phyloP scores from a whole-genome alignment of 768 basidiomycete species.

The Lactarius evosmus region DNA sequence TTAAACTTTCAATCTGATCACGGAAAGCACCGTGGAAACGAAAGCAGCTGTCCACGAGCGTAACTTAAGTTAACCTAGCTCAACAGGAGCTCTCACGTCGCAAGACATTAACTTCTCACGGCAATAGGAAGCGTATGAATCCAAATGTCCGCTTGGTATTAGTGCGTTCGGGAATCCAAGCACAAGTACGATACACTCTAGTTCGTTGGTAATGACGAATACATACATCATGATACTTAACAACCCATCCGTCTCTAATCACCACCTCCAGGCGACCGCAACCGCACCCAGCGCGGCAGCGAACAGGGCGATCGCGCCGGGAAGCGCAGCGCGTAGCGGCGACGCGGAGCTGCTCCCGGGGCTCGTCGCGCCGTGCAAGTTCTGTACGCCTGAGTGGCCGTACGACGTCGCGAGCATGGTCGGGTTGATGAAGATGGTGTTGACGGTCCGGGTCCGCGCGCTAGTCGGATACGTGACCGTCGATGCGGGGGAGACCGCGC shows the following conservation, averaged over 20 bases:
- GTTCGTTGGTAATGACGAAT: too few relatives aligned
- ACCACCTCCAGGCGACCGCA: neutral
- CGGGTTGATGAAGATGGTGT: slow-evolving; percentile 55
- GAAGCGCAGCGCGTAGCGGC: neutral
- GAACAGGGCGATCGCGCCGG: neutral
- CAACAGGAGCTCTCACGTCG: too few relatives aligned
- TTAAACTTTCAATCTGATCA: too few relatives aligned
- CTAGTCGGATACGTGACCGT: slow-evolving; percentile 53
- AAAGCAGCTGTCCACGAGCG: too few relatives aligned
- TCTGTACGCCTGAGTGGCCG: slow-evolving; percentile 42
- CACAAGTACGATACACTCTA: too few relatives aligned
- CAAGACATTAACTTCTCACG: too few relatives aligned
- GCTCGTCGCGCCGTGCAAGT: slow-evolving; percentile 39
- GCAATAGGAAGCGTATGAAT: too few relatives aligned
- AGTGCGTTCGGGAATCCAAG: too few relatives aligned
- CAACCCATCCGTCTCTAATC: neutral
- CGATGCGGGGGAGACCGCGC: slow-evolving; percentile 35
- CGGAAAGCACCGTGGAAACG: too few relatives aligned
- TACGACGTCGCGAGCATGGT: slow-evolving; percentile 60
- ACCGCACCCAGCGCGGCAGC: slow-evolving; percentile 8
- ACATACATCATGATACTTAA: too few relatives aligned
- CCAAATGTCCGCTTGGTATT: too few relatives aligned
- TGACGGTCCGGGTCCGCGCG: slow-evolving; percentile 47
- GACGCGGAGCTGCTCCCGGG: neutral
- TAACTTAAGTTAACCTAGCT: too few relatives aligned